Conservation (phyloP, 179 eudicot species). For the Drosera spatulata region DNA sequence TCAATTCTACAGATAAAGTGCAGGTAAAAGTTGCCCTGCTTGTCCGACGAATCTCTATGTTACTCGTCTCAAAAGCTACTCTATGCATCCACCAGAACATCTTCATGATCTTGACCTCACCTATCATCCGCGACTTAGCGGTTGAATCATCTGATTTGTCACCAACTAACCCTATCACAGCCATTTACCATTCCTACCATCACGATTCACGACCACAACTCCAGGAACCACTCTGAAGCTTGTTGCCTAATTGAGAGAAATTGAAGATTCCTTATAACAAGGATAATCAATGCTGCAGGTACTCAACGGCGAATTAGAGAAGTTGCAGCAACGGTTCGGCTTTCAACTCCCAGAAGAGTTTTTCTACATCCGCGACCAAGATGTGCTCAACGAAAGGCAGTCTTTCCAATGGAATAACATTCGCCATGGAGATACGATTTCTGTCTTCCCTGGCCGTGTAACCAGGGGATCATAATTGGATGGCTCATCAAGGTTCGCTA, state of each 20-base stretch:
- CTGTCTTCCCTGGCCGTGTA: constrained; percentile 42
- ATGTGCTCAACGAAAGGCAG: constrained; percentile 62
- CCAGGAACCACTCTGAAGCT: background rate
- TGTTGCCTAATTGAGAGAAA: background rate
- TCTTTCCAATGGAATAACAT: constrained; percentile 55
- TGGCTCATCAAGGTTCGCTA: too few relatives aligned
- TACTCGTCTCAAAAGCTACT: too few relatives aligned
- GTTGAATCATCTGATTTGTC: too few relatives aligned
- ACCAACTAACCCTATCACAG: too few relatives aligned
- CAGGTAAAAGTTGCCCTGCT: too few relatives aligned
- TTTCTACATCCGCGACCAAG: constrained; percentile 64
- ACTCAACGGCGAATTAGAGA: constrained; percentile 43
- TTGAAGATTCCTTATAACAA: background rate
- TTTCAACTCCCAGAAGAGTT: constrained; percentile 62
- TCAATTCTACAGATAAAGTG: background rate
- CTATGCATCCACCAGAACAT: too few relatives aligned
- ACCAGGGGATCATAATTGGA: background rate
- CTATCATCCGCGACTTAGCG: too few relatives aligned
- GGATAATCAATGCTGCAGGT: constrained; percentile 7
- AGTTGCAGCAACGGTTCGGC: constrained; percentile 13
- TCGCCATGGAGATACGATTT: constrained; percentile 44
- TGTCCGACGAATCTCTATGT: too few relatives aligned
- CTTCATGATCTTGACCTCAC: too few relatives aligned
- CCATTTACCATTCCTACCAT: too few relatives aligned
- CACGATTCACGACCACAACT: too few relatives aligned